phyloP scores from a whole-genome alignment of 768 basidiomycete species.

The Xerocomellus chrysenteron region DNA sequence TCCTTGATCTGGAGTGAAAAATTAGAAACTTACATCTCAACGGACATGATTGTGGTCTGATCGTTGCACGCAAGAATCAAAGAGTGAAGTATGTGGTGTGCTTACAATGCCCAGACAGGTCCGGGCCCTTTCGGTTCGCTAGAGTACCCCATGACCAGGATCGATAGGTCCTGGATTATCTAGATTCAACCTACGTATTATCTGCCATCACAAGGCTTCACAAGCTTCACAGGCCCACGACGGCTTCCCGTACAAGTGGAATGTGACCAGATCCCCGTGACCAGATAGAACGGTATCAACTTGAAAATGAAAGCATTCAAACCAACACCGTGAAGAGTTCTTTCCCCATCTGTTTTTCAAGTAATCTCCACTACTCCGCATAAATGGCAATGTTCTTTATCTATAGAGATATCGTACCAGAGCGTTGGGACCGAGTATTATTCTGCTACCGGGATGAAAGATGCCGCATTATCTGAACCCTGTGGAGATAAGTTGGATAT shows the following conservation, averaged over 20 bases:
- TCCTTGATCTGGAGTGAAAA: background rate
- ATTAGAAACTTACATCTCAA: conserved; percentile 53
- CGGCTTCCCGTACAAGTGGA: conserved; percentile 12
- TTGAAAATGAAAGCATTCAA: too few species aligned
- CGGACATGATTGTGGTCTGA: conserved; percentile 48
- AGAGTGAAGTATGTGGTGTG: background rate
- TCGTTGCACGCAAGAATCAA: conserved; percentile 4
- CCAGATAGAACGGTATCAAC: too few species aligned
- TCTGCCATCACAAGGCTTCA: background rate
- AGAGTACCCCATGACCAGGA: conserved; percentile 17
- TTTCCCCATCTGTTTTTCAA: too few species aligned
- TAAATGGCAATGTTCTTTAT: too few species aligned
- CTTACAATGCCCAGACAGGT: conserved; percentile 18
- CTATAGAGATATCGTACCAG: too few species aligned
- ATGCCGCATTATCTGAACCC: too few species aligned
- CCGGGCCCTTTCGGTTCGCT: conserved; percentile 5
- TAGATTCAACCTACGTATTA: background rate
- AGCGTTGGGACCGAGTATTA: too few species aligned
- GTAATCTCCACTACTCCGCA: too few species aligned
- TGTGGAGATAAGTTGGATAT: too few species aligned
- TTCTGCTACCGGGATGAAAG: too few species aligned
- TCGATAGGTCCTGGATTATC: background rate
- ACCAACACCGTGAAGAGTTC: too few species aligned
- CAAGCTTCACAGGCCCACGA: conserved; percentile 1
- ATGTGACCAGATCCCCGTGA: too few species aligned